Evolutionary conservation across 495 filamentous ascomycete genomes (phyloP), one percentile per base, ranked within the genome.

Genomic region (Podospora didyma): DNA sequence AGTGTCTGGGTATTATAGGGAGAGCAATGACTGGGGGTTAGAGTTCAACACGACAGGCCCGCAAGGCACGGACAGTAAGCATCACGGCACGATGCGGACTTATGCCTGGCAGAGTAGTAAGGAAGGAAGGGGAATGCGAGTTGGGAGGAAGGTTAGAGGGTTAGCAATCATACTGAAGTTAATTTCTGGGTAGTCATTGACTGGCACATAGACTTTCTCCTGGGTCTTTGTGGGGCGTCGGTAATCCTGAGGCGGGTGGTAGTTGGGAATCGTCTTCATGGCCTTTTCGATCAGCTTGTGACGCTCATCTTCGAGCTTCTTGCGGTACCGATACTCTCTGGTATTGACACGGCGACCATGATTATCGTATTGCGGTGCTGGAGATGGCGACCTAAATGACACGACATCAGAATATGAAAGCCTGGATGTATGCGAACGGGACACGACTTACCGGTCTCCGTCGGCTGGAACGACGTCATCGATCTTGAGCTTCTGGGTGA

Each of bases 121-220:
- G 37, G 46, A 49, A 46, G 57, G 41, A 57, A 65, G 66, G 62
- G 73, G 72, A 72, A 74, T 73, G 78, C 67, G 69, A 83, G 54
- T 88, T 82, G 88, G 74, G 75, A 76, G 75, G 83, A 84, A 76
- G 74, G 86, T 89, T 87, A 89, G 87, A 91, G 89, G 92, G 91
- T 96, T 96, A 95, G 91, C 86, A 89, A 92, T 93, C 92, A 89
- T 96, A 98, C 94, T 97, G 90, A 97, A 99, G 89, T 99, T 99
- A 89, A 99, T 97, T 77, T 97, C 95, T 82, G 95, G 95, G 78
- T 99, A 99, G 76, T 99, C 95, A 86, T 97, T 97, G 79, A 98
- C 94, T 67, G 94, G 94, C 69, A 98, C 94, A 73, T 98, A 98
- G 86, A 98, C 93, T 83, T 97, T 98, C 85, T 98, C 94, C 75